Base-by-base conservation (phyloP, 1,284 basidiomycete genomes). In the Ganoderma boninense region DNA sequence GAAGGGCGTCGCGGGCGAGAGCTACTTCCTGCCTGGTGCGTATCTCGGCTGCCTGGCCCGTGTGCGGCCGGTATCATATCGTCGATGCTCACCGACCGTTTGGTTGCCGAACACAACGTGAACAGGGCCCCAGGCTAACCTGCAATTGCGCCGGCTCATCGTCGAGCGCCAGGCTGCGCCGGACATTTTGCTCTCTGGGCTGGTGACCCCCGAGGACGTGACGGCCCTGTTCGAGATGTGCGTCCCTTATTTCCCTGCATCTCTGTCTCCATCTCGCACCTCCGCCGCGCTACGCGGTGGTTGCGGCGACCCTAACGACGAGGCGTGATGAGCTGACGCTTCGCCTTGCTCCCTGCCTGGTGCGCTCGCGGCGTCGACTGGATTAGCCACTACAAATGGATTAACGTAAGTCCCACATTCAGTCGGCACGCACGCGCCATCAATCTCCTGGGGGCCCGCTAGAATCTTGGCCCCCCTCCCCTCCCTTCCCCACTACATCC, bases 201-300 rank as follows among this genome's bases (percentile, higher is more conserved):
- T 86, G 62, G 79, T 87, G 68, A 80, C 80, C 11, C 81, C 82
- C 29, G 80, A 82, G 18, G 85, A 87, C 67, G 85, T 82, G 11
- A 77, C 81, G 13, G 80, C 82, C 23, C 79, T 87, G 35, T 86
- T 87, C 74, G 79, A 82, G 46, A 82, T 86, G 81, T 86, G 77
- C 71, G 85, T 84, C 35, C 43, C 20, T 38, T 10, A 11, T 26
- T 23, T 23, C 49, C 35, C 43, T 20, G 23, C 4, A 11, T 52
- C 49, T 23, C 49, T 52, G 26, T 52, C 49, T 52, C 23, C 26
- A 52, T 52, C 49, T 52, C 13, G 49, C 23, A 26, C 49, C 23
- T 13, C 26, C 23, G n/a, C 49, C n/a, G 10, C 38, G 20, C n/a
- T 49, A 52, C 2, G 49, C 23, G 49, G 23, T 26, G 49, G 49